Evolutionary conservation across 148 eudicot species (phyloP).

Genomic region (Camellia lanceoleosa): DNA sequence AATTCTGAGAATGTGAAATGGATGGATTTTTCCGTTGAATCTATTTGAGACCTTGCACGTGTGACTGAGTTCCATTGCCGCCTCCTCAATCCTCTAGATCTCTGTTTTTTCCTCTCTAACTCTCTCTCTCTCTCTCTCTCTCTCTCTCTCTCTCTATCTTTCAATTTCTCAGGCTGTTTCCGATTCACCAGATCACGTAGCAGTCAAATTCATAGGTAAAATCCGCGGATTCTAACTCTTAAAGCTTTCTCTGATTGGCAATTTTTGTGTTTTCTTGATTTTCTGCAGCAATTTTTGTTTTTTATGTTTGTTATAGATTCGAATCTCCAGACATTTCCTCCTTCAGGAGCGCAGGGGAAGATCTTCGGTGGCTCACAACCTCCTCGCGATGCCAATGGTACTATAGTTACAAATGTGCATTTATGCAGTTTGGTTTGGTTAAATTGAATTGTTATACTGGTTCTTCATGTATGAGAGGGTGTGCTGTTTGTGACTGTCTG

Average conservation of each 20-base stretch:
- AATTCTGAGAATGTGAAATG: too few species aligned
- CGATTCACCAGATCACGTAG: constrained; percentile 53
- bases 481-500: neutral
- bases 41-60: too few species aligned
- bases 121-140: constrained; percentile 36
- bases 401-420: too few species aligned
- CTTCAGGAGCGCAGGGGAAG: constrained; percentile 76
- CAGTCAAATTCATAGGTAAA: constrained; percentile 35
- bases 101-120: too few species aligned
- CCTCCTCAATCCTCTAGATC: neutral
- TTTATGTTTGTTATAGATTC: neutral
- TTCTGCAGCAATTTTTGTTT: neutral
- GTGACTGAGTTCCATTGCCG: neutral
- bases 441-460: too few species aligned
- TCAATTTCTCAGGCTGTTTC: constrained; percentile 53
- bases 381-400: constrained; percentile 91
- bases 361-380: constrained; percentile 63
- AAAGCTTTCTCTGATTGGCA: too few species aligned
- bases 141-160: neutral
- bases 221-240: neutral
- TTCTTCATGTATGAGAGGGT: too few species aligned
- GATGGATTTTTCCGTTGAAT: too few species aligned
- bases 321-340: constrained; percentile 54
- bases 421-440: too few species aligned
- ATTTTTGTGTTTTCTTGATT: neutral